Evolutionary conservation across 345 rosid species (phyloP).

Genomic region (Stellera chamaejasme): DNA sequence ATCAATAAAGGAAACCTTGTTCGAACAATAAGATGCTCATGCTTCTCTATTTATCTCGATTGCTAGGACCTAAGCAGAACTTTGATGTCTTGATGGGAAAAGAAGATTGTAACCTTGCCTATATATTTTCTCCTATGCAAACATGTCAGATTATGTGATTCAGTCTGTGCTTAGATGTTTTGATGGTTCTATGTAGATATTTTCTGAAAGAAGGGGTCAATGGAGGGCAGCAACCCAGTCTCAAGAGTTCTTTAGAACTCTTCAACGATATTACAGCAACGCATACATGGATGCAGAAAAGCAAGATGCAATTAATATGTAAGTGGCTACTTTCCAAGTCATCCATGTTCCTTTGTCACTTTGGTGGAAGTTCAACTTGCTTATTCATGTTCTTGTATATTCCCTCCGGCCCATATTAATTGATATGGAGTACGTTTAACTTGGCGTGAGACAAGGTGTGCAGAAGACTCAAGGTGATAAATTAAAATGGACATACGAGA

Average conservation of each 20-base stretch:
- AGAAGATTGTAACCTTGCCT: background rate
- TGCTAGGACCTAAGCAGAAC: background rate
- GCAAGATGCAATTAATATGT: slow-evolving; percentile 93
- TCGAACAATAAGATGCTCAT: background rate
- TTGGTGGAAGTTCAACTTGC: too few species aligned
- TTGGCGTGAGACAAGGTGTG: too few species aligned
- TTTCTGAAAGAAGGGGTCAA: slow-evolving; percentile 89
- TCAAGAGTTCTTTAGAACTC: slow-evolving; percentile 94
- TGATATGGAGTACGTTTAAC: too few species aligned
- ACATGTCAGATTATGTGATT: background rate
- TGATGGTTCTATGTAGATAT: slow-evolving; percentile 50
- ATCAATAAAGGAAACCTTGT: background rate
- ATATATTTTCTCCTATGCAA: background rate
- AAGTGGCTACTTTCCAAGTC: slow-evolving; percentile 15
- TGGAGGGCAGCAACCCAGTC: slow-evolving; percentile 99
- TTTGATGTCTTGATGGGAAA: background rate
- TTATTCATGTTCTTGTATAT: too few species aligned
- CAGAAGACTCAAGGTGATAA: too few species aligned
- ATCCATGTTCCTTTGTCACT: too few species aligned
- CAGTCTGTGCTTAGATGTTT: slow-evolving; percentile 8
- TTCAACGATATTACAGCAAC: slow-evolving; percentile 92
- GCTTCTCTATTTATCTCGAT: background rate
- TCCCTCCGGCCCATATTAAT: too few species aligned
- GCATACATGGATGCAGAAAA: slow-evolving; percentile 94
- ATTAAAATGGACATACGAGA: too few species aligned